Conservation (phyloP, 768 basidiomycete genomes). For the Boletus vermiculosoides region DNA sequence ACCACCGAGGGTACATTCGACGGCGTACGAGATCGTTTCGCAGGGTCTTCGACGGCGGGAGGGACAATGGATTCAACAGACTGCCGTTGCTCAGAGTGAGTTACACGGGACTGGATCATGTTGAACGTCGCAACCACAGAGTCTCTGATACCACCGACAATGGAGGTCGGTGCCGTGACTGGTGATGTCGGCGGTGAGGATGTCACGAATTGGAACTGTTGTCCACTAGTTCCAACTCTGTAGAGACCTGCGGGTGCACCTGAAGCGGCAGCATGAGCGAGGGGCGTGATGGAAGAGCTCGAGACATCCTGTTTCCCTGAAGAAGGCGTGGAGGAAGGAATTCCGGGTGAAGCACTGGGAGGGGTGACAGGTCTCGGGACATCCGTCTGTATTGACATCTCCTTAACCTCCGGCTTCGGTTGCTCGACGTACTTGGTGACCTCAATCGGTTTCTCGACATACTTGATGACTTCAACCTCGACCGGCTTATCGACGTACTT, state of each 20-base stretch:
- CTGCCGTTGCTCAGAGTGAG: slow-evolving; percentile 59
- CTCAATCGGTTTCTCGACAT: slow-evolving; percentile 36
- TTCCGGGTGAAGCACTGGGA: slow-evolving; percentile 29
- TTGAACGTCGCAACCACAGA: slow-evolving; percentile 46
- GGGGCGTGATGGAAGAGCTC: slow-evolving; percentile 32
- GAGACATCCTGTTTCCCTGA: slow-evolving; percentile 26
- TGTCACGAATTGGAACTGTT: slow-evolving; percentile 67
- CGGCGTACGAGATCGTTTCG: slow-evolving; percentile 57
- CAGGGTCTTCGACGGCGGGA: slow-evolving; percentile 46
- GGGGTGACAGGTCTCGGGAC: slow-evolving; percentile 38
- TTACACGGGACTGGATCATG: slow-evolving; percentile 46
- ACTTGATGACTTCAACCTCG: slow-evolving; percentile 30
- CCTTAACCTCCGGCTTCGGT: slow-evolving; percentile 65
- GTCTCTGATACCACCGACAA: slow-evolving; percentile 49
- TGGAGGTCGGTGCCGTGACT: slow-evolving; percentile 29
- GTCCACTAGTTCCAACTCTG: slow-evolving; percentile 50
- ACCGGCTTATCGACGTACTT: slow-evolving; percentile 30
- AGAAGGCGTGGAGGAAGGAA: slow-evolving; percentile 24
- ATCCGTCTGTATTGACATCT: slow-evolving; percentile 82
- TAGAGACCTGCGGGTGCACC: slow-evolving; percentile 45
- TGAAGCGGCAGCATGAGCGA: slow-evolving; percentile 33
- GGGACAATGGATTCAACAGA: slow-evolving; percentile 73
- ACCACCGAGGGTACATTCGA: slow-evolving; percentile 54
- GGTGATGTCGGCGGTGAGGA: slow-evolving; percentile 39
- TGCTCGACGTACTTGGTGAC: slow-evolving; percentile 28